Evolutionary conservation across 176 grass and related monocot species (phyloP), one percentile per base, ranked within the genome.

Genomic region (Tillandsia fasciculata): DNA sequence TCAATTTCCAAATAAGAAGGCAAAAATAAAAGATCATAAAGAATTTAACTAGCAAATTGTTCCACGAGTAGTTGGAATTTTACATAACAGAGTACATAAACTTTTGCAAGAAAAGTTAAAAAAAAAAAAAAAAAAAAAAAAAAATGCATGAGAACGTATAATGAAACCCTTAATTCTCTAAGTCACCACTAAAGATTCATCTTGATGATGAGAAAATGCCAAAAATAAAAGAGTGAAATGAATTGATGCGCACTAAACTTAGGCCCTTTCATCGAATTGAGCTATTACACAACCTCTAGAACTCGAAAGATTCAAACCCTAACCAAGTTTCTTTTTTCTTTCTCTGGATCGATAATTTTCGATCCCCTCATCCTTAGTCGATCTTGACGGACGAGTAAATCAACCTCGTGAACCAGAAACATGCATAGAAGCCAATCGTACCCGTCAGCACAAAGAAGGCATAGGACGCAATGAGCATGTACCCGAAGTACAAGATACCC

Each of bases 311-410:
- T 67, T 26, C 65, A 65, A 71, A 23, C 8, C 24, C 26, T 51
- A 10, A 4, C n/a, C 17, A 71, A 14, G 3, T 48, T 23, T 3
- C 1, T 24, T 24, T 24, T 24, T 24, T 24, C 1, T 24, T 24
- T 24, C 1, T 17, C 22, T 0, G 48, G 51, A 15, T 23, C 50
- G 64, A 63, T 48, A 27, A 26, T n/a, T 70, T 61, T 56, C 22
- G 7, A 61, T 23, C 56, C 5, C 22, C 15, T 15, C 17, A 9
- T 59, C 56, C 56, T 77, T 83, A 93, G 73, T 99, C 94, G 15
- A 99, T 93, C 79, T 99, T 88, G 51, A 93, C 84, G 0, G 89
- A 99, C 2, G 94, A 90, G 75, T 93, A 93, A 49, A 99, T 99
- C 74, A 93, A 51, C 66, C 89, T 87, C 13, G 84, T 99, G 69